phyloP scores from a whole-genome alignment of 78 protist species.

The Isochrysis galbana region DNA sequence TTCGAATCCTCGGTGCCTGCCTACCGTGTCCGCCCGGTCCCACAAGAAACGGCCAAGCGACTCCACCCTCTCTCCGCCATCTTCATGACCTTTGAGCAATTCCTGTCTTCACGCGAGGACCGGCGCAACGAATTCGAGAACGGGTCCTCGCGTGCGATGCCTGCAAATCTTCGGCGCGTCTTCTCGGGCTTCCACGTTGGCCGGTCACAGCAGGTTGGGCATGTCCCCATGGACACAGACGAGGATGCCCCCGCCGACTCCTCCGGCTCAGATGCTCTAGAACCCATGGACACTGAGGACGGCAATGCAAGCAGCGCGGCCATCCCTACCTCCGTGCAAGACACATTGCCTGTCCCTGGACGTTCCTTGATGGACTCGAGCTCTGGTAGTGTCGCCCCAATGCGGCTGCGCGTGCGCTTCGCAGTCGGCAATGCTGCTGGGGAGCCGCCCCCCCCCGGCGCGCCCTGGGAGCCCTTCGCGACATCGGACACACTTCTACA shows the following conservation, averaged over 20 bases:
- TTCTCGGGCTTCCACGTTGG: not conserved
- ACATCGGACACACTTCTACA: not conserved
- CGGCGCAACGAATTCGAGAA: not conserved
- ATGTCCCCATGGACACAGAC: not conserved
- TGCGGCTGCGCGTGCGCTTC: not conserved
- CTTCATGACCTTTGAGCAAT: constrained; percentile 4
- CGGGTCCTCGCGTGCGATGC: not conserved
- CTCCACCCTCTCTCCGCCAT: constrained; percentile 14
- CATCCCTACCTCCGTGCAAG: not conserved
- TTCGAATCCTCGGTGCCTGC: not conserved
- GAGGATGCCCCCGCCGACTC: not conserved
- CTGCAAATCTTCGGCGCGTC: not conserved
- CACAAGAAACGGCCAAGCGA: not conserved
- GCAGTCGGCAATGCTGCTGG: not conserved
- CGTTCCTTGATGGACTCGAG: no score
- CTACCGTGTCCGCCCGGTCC: not conserved
- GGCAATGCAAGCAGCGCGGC: not conserved
- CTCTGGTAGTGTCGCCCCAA: not conserved
- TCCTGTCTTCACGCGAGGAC: not conserved
- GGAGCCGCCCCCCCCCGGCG: not conserved
- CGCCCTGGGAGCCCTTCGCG: not conserved
- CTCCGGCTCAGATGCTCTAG: not conserved
- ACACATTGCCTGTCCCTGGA: not conserved
- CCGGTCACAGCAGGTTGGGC: not conserved
- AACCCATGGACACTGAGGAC: not conserved